Evolutionary conservation across 352 stramenopile genomes (phyloP).

Genomic region (Aphanomyces cochlioides): DNA sequence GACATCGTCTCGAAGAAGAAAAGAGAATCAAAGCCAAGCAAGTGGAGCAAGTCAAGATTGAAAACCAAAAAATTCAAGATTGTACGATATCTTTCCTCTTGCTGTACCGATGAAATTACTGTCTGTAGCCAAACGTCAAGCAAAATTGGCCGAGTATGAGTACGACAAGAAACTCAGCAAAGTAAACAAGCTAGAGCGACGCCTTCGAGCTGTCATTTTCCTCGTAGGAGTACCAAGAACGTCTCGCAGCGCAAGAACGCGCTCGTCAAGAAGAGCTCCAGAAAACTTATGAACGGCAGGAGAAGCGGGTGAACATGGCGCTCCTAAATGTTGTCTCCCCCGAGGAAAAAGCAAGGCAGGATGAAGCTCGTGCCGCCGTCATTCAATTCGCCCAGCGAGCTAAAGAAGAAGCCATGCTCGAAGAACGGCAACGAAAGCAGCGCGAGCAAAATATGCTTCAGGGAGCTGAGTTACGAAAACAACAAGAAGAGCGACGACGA

Average conservation of each 20-base stretch:
- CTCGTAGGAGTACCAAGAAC: constrained; percentile 12
- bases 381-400: constrained; percentile 11
- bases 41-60: constrained; percentile 27
- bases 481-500: constrained; percentile 11
- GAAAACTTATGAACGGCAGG: constrained; percentile 23
- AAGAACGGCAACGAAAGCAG: constrained; percentile 13
- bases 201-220: too few relatives aligned
- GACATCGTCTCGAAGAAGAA: constrained; percentile 11
- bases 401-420: constrained; percentile 1
- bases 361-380: constrained; percentile 11
- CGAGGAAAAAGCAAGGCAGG: constrained; percentile 13
- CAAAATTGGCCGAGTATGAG: not conserved
- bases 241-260: constrained; percentile 17
- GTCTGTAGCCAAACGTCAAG: constrained; percentile 1
- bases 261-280: constrained; percentile 3
- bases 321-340: constrained; percentile 27
- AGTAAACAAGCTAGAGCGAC: not conserved
- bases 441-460: not conserved
- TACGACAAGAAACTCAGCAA: constrained; percentile 5
- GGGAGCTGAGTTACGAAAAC: constrained; percentile 8
- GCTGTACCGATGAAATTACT: not conserved
- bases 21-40: constrained; percentile 24
- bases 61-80: constrained; percentile 26
- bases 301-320: constrained; percentile 26
- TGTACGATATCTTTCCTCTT: constrained; percentile 20